Evolutionary conservation across 2,329 filamentous ascomycete genomes (phyloP).

Genomic region (Aspergillus sergii): DNA sequence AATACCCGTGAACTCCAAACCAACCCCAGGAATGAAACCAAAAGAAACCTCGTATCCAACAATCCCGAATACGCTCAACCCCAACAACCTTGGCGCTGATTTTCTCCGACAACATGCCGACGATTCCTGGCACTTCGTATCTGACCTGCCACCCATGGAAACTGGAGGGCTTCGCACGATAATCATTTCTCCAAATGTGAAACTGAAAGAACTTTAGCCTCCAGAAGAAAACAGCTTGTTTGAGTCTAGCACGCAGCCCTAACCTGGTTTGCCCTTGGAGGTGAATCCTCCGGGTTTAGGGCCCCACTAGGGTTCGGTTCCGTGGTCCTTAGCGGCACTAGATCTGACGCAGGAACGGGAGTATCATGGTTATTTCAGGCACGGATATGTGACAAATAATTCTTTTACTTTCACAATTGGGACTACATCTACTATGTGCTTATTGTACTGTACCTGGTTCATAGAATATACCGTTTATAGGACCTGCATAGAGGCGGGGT

Average conservation of each 20-base stretch:
- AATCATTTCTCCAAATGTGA: neutral
- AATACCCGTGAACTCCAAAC: too few relatives aligned
- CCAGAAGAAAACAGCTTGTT: neutral
- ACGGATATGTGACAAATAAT: neutral
- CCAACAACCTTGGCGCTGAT: neutral
- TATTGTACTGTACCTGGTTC: neutral
- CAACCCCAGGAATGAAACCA: neutral
- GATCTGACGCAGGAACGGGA: neutral
- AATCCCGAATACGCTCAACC: neutral
- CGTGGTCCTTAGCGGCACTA: neutral
- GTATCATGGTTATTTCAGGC: neutral
- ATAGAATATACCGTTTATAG: too few relatives aligned
- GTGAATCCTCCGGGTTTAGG: neutral
- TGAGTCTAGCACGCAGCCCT: neutral
- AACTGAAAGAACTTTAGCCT: neutral
- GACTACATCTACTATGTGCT: rapidly evolving
- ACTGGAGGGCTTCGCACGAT: neutral
- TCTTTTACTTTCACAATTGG: too few relatives aligned
- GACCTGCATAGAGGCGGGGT: too few relatives aligned
- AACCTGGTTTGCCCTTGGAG: too few relatives aligned
- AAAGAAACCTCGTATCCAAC: neutral
- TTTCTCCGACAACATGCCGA: neutral
- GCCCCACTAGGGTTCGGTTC: slow-evolving; percentile 2
- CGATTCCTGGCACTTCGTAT: neutral
- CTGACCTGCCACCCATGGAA: neutral